phyloP scores from a whole-genome alignment of 805 yeast species.

The Clavispora vitiphila region DNA sequence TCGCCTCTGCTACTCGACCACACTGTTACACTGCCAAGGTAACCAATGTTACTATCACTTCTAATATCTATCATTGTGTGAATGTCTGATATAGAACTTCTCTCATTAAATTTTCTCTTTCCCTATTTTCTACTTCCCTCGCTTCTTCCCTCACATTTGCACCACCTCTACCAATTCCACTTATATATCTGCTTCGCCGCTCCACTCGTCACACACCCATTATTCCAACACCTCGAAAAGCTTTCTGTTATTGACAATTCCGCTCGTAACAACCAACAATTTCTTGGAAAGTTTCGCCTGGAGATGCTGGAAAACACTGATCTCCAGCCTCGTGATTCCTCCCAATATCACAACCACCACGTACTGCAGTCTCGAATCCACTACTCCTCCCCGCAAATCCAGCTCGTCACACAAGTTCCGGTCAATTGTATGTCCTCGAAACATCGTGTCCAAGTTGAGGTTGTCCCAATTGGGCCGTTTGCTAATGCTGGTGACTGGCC shows the following conservation, averaged over 20 bases:
- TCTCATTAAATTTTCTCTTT: too few species aligned
- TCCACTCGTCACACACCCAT: too few species aligned
- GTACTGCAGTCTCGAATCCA: slow-evolving; percentile 16
- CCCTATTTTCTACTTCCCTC: neutral
- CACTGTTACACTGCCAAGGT: too few species aligned
- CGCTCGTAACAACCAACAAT: slow-evolving; percentile 40
- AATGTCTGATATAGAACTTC: too few species aligned
- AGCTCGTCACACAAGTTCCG: slow-evolving; percentile 27
- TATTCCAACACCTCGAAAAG: slow-evolving; percentile 15
- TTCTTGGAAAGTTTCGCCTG: slow-evolving; percentile 42
- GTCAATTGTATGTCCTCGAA: slow-evolving; percentile 38
- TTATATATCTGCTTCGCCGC: too few species aligned
- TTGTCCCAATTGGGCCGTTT: slow-evolving; percentile 43
- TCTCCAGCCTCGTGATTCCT: slow-evolving; percentile 82
- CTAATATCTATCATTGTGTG: too few species aligned
- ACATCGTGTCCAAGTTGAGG: slow-evolving; percentile 33
- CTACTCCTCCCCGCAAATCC: slow-evolving; percentile 12
- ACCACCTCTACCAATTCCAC: too few species aligned
- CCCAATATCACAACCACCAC: slow-evolving; percentile 62
- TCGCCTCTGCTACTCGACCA: too few species aligned
- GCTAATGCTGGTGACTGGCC: slow-evolving; percentile 32
- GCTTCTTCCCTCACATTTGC: too few species aligned
- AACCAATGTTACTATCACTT: too few species aligned
- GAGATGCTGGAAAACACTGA: slow-evolving; percentile 64
- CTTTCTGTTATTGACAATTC: slow-evolving; percentile 35